Evolutionary conservation across 768 basidiomycete genomes (phyloP), one percentile per base, ranked within the genome.

Genomic region (Melanogaster broomeanus): DNA sequence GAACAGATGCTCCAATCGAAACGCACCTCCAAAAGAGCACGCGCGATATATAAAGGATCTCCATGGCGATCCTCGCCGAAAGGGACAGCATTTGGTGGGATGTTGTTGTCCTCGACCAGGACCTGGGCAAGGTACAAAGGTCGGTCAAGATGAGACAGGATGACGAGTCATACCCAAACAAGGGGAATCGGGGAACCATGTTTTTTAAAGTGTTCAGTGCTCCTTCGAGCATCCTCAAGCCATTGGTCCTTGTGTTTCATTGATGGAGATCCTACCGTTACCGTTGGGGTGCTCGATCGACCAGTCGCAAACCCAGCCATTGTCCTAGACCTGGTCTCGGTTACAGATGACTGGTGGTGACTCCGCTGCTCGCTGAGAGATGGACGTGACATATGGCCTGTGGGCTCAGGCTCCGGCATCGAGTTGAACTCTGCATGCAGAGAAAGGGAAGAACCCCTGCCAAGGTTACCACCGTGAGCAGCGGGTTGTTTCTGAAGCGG

Each of bases 81-180:
- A 12, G 67, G 69, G 45, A 69, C 61, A 1, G 67, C 67, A n/a
- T 67, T 71, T 34, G 70, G 59, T 6, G 67, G 67, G n/a, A 69
- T 71, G n/a, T 53, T 41, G 37, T 49, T 69, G 4, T 61, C 64
- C 47, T 71, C 67, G 0, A 61, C 63, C 47, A 69, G 40, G 34
- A 69, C 58, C 67, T 69, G 19, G n/a, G 35, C 28, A 22, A 3
- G 13, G 18, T 7, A 24, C 30, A 6, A 44, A 13, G 18, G 18
- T 38, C 28, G 34, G 12, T 35, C 24, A 15, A 25, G 35, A 25
- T 24, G 28, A 12, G 38, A 50, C 13, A 42, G 0, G 11, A 39
- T 35, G 4, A 10, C 0, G 8, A 28, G 11, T 9, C 64, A 25
- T 51, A 69, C 67, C 67, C 67, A 71, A 49, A 69, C 63, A n/a